Conservation (phyloP, 2,329 filamentous ascomycete genomes). For the Aspergillus uvarum region DNA sequence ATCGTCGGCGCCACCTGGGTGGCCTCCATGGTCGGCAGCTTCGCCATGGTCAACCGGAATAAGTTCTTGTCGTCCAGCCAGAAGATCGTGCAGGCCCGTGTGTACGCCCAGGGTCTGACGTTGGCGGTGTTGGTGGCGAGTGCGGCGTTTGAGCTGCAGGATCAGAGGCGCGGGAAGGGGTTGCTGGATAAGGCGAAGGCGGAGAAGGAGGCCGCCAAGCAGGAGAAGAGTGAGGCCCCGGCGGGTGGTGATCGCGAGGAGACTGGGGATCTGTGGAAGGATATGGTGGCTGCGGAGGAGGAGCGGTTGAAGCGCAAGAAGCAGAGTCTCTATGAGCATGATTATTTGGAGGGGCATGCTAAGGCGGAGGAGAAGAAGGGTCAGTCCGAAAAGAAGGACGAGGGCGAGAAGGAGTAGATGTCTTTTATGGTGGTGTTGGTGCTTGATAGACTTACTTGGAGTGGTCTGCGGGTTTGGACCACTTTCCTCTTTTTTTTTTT, state of each 20-base stretch:
- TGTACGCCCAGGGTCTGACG: conserved; percentile 89
- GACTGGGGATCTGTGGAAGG: conserved; percentile 87
- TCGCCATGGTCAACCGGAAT: conserved; percentile 75
- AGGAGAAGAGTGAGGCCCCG: not conserved
- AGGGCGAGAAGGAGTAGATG: conserved; percentile 13
- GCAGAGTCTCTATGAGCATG: conserved; percentile 34
- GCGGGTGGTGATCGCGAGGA: conserved; percentile 65
- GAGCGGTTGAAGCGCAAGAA: conserved; percentile 45
- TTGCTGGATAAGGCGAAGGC: conserved; percentile 64
- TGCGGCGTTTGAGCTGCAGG: conserved; percentile 77
- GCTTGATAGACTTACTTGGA: not conserved
- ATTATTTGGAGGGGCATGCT: conserved; percentile 20
- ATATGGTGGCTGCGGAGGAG: conserved; percentile 52
- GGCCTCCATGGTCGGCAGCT: conserved; percentile 72
- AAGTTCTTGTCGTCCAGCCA: conserved; percentile 70
- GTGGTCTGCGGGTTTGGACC: not conserved
- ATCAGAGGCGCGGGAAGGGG: conserved; percentile 64
- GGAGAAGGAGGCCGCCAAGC: conserved; percentile 66
- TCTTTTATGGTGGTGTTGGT: no score
- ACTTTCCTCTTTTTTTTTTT: not conserved
- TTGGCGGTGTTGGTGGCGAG: conserved; percentile 79
- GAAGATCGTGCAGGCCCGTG: conserved; percentile 91
- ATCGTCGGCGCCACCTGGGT: conserved; percentile 83
- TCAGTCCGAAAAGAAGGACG: conserved; percentile 2
- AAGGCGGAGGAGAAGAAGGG: conserved; percentile 12